Percentiles rank a stretch among this genome's conserved stretches.
These are phyloP conservation scores for Trichoderma asperellum DNA, from an alignment of 2,329 filamentous ascomycete species.

Conservation along the genomic window DNA sequence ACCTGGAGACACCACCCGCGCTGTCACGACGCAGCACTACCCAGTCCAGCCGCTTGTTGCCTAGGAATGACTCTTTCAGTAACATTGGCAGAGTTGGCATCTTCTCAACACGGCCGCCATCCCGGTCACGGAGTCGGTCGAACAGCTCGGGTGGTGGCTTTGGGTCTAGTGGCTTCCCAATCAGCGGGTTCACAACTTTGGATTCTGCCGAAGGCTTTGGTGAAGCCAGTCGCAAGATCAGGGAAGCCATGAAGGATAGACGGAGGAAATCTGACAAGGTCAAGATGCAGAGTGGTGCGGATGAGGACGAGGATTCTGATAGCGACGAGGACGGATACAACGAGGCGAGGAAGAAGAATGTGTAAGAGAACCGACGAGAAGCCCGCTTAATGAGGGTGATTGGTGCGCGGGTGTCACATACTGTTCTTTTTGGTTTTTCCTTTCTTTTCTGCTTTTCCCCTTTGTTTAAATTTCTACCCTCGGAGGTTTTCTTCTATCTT, in stretches of 20 bases:
- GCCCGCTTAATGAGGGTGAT: constrained; percentile 16
- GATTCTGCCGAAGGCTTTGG: constrained; percentile 74
- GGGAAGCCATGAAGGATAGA: constrained; percentile 75
- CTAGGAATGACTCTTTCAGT: constrained; percentile 90
- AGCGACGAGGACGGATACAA: constrained; percentile 50
- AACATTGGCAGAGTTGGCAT: constrained; percentile 86
- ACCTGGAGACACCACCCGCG: constrained; percentile 46
- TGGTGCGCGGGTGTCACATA: background rate
- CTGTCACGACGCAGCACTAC: constrained; percentile 56
- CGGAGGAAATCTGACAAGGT: constrained; percentile 57
- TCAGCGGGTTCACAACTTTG: constrained; percentile 70
- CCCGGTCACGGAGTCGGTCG: constrained; percentile 72
- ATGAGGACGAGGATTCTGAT: constrained; percentile 41
- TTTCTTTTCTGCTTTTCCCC: background rate
- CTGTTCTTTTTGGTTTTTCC: background rate
- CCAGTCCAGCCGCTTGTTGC: constrained; percentile 59
- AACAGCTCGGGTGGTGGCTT: constrained; percentile 68
- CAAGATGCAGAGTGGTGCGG: constrained; percentile 43
- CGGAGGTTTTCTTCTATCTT: background rate
- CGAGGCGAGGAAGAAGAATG: constrained; percentile 50
- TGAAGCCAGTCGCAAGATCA: constrained; percentile 81
- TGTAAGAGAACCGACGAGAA: constrained; percentile 28
- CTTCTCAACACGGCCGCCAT: constrained; percentile 87
- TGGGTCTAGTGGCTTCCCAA: constrained; percentile 63
- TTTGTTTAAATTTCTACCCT: background rate